These are phyloP conservation scores for Zymoseptoria brevis DNA, from an alignment of 2,329 filamentous ascomycete species.

Conservation along the genomic window DNA sequence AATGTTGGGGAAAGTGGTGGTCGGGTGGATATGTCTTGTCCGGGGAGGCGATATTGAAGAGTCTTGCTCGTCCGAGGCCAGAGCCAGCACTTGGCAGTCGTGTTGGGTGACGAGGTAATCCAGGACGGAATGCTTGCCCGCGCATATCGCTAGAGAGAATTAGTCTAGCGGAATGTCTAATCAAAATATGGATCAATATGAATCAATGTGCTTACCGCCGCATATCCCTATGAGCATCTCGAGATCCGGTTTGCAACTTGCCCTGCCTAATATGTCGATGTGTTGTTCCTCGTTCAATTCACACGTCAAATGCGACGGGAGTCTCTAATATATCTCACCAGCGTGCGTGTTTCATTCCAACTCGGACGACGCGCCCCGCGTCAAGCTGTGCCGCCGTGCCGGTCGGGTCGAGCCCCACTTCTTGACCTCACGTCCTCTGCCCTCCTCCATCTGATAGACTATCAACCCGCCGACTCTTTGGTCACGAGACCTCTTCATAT, in stretches of 20 bases:
- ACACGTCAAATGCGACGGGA: background rate
- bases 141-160: constrained; percentile 76
- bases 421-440: background rate
- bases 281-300: background rate
- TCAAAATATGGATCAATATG: background rate
- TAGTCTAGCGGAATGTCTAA: background rate
- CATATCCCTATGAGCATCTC: constrained; percentile 70
- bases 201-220: constrained; percentile 47
- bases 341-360: background rate
- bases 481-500: background rate
- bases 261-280: no score
- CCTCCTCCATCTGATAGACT: background rate
- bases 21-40: constrained; percentile 10
- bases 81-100: constrained; percentile 65
- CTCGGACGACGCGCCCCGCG: background rate
- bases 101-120: constrained; percentile 79
- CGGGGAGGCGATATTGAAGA: constrained; percentile 32
- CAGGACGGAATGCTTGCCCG: constrained; percentile 84
- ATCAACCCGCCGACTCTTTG: background rate
- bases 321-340: background rate
- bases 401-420: background rate
- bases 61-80: constrained; percentile 43
- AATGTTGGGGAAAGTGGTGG: constrained; percentile 49
- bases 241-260: background rate
- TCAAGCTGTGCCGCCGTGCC: no score